Percentiles rank a stretch among this genome's conserved stretches.
These are phyloP conservation scores for Leptographium wingfieldii DNA, from an alignment of 2,329 filamentous ascomycete genomes.

Conservation along the genomic window DNA sequence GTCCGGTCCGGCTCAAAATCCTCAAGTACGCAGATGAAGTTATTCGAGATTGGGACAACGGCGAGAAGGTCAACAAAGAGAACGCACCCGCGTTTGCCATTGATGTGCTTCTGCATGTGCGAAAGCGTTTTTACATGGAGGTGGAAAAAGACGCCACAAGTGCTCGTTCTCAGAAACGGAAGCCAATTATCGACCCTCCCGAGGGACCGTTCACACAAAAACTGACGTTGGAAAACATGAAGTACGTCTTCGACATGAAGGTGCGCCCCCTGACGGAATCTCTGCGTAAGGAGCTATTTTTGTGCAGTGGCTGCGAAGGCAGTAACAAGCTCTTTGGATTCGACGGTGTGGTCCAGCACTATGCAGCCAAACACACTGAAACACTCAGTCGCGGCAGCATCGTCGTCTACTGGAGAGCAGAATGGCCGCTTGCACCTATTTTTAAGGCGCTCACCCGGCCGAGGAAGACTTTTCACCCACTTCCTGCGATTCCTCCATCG, in stretches of 20 bases:
- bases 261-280: conserved; percentile 56
- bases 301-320: conserved; percentile 57
- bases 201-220: conserved; percentile 45
- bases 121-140: conserved; percentile 52
- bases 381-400: conserved; percentile 57
- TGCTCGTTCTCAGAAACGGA: conserved; percentile 30
- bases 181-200: conserved; percentile 33
- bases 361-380: conserved; percentile 67
- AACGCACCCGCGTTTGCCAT: conserved; percentile 57
- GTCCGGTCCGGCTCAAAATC: conserved; percentile 52
- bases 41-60: conserved; percentile 49
- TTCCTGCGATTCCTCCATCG: conserved; percentile 1
- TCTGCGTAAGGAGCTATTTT: conserved; percentile 59
- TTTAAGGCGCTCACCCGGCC: conserved; percentile 50
- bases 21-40: conserved; percentile 58
- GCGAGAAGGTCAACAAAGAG: conserved; percentile 48
- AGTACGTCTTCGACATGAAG: conserved; percentile 69
- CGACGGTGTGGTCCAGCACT: conserved; percentile 71
- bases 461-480: conserved; percentile 14
- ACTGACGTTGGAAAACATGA: conserved; percentile 73
- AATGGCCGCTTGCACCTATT: conserved; percentile 66
- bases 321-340: conserved; percentile 60
- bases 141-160: conserved; percentile 39
- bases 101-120: conserved; percentile 56
- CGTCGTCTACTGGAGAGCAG: conserved; percentile 66